Conservation (phyloP, 768 basidiomycete species). For the Suillus variegatus region DNA sequence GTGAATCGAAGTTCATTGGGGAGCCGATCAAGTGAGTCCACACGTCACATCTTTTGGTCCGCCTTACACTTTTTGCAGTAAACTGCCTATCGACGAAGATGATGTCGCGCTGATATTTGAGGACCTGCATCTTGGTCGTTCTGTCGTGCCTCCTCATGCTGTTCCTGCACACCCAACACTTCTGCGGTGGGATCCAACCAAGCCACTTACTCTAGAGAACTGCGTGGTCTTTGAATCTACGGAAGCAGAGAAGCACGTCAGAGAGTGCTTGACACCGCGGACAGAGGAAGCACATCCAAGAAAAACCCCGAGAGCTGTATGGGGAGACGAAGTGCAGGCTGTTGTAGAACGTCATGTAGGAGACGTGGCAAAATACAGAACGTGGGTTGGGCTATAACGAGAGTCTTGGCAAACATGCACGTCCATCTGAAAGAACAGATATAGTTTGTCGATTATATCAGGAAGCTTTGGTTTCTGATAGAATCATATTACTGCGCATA, state of each 20-base stretch:
- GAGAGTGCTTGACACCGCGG: conserved; percentile 40
- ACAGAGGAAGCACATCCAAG: conserved; percentile 7
- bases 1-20: conserved; percentile 71
- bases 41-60: not conserved
- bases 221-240: conserved; percentile 79
- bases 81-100: conserved; percentile 77
- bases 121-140: conserved; percentile 80
- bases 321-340: conserved; percentile 64
- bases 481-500: conserved; percentile 14
- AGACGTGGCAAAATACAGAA: conserved; percentile 58
- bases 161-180: conserved; percentile 74
- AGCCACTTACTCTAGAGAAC: conserved; percentile 73
- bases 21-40: conserved; percentile 57
- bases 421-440: not conserved
- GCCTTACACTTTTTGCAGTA: conserved; percentile 41
- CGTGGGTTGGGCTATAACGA: conserved; percentile 46
- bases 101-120: conserved; percentile 87
- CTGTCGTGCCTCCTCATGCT: conserved; percentile 74
- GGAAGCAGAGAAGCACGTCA: conserved; percentile 71
- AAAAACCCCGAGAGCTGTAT: conserved; percentile 54
- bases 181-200: conserved; percentile 75
- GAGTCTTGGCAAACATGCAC: not conserved
- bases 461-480: conserved; percentile 9
- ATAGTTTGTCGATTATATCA: not conserved
- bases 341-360: conserved; percentile 58